Evolutionary conservation across 805 yeast species (phyloP), one percentile per base, ranked within the genome.

Genomic region (Lipomyces japonicus): DNA sequence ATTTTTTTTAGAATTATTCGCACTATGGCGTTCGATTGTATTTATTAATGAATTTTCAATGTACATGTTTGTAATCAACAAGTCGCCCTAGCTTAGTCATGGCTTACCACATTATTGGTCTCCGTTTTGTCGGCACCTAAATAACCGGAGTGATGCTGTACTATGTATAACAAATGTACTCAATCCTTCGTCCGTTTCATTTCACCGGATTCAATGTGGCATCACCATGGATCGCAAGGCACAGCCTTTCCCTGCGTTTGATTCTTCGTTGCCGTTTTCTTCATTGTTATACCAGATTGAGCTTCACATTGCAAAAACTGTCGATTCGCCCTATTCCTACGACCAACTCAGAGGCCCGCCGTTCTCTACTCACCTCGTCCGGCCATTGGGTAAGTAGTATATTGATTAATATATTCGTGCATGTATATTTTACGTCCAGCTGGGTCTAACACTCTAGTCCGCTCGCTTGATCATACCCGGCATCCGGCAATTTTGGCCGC

Each of bases 401-500:
- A 14, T 39, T 16, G 26, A n/a, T 39, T 9, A 28, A 14, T 9
- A 28, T 12, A 12, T 12, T 16, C 2, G n/a, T 19, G 10, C 12
- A 22, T 31, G 2, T 34, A 23, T n/a, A 9, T 24, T 2, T 9
- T 21, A n/a, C 32, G 7, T 7, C 21, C n/a, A 24, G 16, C 12
- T 16, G 37, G 14, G 21, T 30, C 2, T 4, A 24, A 6, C 14
- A 3, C 24, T 18, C 30, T 45, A 53, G 60, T 50, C 14, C 40
- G 35, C 35, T 60, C 61, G 3, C 53, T 60, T 18, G 53, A 54
- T 16, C 51, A 46, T 24, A 55, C 60, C 7, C 60, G 57, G 30
- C 67, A 65, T 36, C 54, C 57, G 4, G 67, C 67, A 6, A 61
- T 64, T 24, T 52, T 64, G 7, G 58, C 66, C 9, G 67, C 67